Evolutionary conservation across 768 basidiomycete species (phyloP).

Genomic region (Lanmaoa rubissima): DNA sequence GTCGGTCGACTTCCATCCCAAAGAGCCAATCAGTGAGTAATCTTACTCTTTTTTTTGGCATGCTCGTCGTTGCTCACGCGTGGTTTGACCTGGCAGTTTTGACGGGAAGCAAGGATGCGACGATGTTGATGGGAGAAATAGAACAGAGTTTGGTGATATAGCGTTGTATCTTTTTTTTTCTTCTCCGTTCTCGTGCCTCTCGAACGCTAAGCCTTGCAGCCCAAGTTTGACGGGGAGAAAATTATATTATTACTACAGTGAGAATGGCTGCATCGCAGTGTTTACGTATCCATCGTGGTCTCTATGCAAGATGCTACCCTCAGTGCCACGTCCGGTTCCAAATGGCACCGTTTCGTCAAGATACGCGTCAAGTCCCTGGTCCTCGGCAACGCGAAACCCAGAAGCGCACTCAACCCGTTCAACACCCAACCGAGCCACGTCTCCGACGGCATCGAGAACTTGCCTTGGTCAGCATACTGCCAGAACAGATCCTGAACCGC

Average conservation of each 20-base stretch:
- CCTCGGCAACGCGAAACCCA: conserved; percentile 20
- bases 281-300: conserved; percentile 5
- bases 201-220: not conserved
- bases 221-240: not conserved
- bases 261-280: not conserved
- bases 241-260: conserved; percentile 4
- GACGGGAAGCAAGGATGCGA: conserved; percentile 90
- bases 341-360: conserved; percentile 25
- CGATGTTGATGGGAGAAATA: conserved; percentile 89
- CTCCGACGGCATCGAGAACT: conserved; percentile 25
- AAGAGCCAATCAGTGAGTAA: conserved; percentile 86
- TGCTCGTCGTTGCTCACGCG: conserved; percentile 5
- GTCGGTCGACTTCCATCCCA: conserved; percentile 94
- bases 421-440: conserved; percentile 21
- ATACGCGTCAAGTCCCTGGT: conserved; percentile 20
- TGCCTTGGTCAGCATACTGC: conserved; percentile 22
- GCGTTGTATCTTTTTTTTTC: conserved; percentile 4
- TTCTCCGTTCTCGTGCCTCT: not conserved
- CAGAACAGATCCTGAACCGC: conserved; percentile 22
- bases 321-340: conserved; percentile 24
- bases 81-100: conserved; percentile 53
- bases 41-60: not conserved
- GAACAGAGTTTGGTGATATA: conserved; percentile 58
- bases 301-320: conserved; percentile 26
- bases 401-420: conserved; percentile 16